Evolutionary conservation across 768 basidiomycete species (phyloP).

Genomic region (Dacryopinax primogenitus): DNA sequence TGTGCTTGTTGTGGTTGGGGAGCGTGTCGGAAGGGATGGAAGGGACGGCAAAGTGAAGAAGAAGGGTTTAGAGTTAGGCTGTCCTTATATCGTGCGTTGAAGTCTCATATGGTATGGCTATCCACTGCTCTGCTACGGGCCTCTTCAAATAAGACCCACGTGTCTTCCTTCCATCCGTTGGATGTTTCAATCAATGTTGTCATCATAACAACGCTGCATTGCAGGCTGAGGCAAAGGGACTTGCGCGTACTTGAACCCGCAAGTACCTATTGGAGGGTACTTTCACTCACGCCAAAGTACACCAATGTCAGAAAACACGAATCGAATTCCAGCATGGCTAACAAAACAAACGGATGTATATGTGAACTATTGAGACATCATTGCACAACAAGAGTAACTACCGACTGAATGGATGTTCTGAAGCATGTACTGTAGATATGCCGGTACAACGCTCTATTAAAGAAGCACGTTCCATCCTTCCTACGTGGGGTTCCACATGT

Average conservation of each 20-base stretch:
- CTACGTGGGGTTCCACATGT: not conserved
- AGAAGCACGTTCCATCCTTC: not conserved
- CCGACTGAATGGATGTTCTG: not conserved
- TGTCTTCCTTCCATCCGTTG: too few relatives aligned
- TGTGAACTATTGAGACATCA: constrained; percentile 3
- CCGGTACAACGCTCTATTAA: not conserved
- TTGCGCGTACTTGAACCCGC: not conserved
- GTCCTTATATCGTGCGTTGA: too few relatives aligned
- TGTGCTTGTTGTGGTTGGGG: too few relatives aligned
- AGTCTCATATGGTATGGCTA: too few relatives aligned
- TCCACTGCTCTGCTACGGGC: too few relatives aligned
- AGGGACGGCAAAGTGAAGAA: too few relatives aligned
- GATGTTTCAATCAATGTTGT: too few relatives aligned
- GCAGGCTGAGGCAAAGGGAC: too few relatives aligned
- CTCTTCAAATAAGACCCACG: too few relatives aligned
- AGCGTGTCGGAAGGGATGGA: too few relatives aligned
- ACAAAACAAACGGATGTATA: not conserved
- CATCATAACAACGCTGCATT: too few relatives aligned
- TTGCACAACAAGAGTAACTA: not conserved
- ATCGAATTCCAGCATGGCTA: not conserved
- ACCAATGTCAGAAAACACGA: not conserved
- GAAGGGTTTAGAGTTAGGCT: too few relatives aligned
- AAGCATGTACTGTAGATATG: not conserved
- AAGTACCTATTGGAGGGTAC: not conserved
- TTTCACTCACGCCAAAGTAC: not conserved